Percentiles rank a stretch among this genome's conserved stretches.
These are phyloP conservation scores for Garcia nutans DNA, from an alignment of 345 rosid species.

Conservation along the genomic window DNA sequence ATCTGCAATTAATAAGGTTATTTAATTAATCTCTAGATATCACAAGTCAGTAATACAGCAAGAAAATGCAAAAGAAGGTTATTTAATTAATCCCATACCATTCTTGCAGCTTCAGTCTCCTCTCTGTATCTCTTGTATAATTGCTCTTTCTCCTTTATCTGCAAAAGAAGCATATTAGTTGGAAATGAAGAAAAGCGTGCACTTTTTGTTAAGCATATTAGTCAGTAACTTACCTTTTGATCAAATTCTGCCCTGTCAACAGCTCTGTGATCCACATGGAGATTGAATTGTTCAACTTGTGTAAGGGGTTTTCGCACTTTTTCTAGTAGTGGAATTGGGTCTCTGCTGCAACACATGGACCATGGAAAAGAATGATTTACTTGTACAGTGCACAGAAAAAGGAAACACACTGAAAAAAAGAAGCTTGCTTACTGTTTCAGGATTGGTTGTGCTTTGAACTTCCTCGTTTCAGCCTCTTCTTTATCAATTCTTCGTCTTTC, in stretches of 20 bases:
- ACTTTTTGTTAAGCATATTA: no score
- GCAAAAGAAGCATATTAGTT: slow-evolving; percentile 2
- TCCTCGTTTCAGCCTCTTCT: slow-evolving; percentile 70
- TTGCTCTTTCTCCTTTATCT: slow-evolving; percentile 89
- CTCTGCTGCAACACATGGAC: slow-evolving; percentile 46
- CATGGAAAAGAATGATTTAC: neutral
- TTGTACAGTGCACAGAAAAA: neutral
- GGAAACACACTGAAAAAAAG: no score
- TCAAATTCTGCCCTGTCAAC: slow-evolving; percentile 88
- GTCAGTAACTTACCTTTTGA: slow-evolving; percentile 52
- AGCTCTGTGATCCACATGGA: slow-evolving; percentile 65
- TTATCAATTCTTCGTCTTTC: slow-evolving; percentile 66
- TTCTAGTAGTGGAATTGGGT: slow-evolving; percentile 88
- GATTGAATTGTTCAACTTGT: slow-evolving; percentile 66
- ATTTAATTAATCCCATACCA: no score
- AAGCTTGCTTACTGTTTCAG: slow-evolving; percentile 58
- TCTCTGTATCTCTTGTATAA: slow-evolving; percentile 89
- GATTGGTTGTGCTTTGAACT: slow-evolving; percentile 77
- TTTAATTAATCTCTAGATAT: no score
- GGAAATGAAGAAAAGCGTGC: neutral
- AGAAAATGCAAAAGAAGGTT: no score
- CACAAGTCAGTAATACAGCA: neutral
- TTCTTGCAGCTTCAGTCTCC: slow-evolving; percentile 79
- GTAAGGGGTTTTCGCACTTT: slow-evolving; percentile 87
- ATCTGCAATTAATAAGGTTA: slow-evolving; percentile 36